Evolutionary conservation across 768 basidiomycete species (phyloP), one percentile per base, ranked within the genome.

Genomic region (Psilocybe sp.): DNA sequence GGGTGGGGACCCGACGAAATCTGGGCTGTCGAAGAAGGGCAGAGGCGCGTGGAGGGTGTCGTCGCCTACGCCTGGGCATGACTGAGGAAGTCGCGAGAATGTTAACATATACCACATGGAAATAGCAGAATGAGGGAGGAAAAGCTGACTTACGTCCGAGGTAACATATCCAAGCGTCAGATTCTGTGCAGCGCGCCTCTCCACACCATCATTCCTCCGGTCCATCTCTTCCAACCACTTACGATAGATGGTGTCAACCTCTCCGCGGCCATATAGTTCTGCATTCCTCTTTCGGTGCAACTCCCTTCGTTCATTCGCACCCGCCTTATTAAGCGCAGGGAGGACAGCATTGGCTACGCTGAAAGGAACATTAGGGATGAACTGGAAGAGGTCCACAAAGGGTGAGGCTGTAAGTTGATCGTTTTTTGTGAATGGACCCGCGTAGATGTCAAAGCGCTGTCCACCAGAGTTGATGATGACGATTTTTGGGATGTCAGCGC

Each of bases 91-190:
- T 44, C 23, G 7, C 23, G 23, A 28, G 7, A 7, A 28, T 28
- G 23, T 45, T 3, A 35, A 10, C 19, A 18, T 2, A 18, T 37
- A 32, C 40, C 13, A 42, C 33, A 42, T 40, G n/a, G 13, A 32
- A 20, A 43, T 14, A 15, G n/a, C n/a, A n/a, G n/a, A n/a, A n/a
- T n/a, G n/a, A n/a, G 32, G 43, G 35, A 37, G 8, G 9, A 9
- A 28, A 28, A 32, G 20, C 56, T 34, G 7, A 16, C 81, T 61
- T 55, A 85, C 82, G 62, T 89, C 87, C 1, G 64, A 57, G 4
- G 89, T 91, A 18, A 91, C 87, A 59, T 91, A 91, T 53, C 90
- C 89, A 15, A 83, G 65, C 1, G 87, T 88, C 59, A 82, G 64
- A 51, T 83, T 78, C 15, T 61, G 53, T n/a, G 75, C 69, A 1